Base-by-base conservation (phyloP, 306 rosid species). In the Rubus parviflorus region DNA sequence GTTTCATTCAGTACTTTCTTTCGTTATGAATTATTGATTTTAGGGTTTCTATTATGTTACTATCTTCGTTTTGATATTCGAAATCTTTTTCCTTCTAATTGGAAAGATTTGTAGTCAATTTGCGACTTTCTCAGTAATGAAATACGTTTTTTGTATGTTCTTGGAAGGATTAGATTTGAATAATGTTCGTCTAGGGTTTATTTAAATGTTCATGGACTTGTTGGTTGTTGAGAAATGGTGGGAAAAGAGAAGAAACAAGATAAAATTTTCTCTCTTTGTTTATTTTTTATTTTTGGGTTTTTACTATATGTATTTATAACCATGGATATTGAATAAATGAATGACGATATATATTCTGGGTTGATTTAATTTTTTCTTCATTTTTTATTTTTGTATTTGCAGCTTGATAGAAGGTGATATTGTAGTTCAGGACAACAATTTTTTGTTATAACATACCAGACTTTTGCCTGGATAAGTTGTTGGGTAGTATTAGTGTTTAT, bases 1-100 rank as follows among this genome's bases (percentile, higher is more conserved):
- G 23, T 72, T 77, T 66, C 47, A 51, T 68, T 60, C 6, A 17
- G 72, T 75, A 6, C 67, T 64, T 22, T 73, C 8, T 80, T 67
- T 23, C 13, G 68, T 75, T 19, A 14, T 15, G 63, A 47, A 42
- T 71, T 74, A 16, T 72, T 23, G 9, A 49, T 35, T 0, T 64
- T 58, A 25, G 75, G 73, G 49, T 76, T 83, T 61, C 41, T 49
- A 16, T 66, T 73, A 45, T 22, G 61, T 63, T 46, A 30, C 30
- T 12, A 2, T 49, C 6, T 4, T 43, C 3, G 6, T 67, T 38
- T 1, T 61, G 15, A 7, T 46, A 9, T 23, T 19, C 51, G 15
- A 15, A 6, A 30, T 35, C 41, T 17, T 12, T 49, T 0, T 17
- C 68, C 1, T 4, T 48, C 4, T n/a, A 13, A 7, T 20, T 54